These are phyloP conservation scores for Xylariaceae sp. DNA, from an alignment of 2,329 filamentous ascomycete genomes.

Conservation along the genomic window DNA sequence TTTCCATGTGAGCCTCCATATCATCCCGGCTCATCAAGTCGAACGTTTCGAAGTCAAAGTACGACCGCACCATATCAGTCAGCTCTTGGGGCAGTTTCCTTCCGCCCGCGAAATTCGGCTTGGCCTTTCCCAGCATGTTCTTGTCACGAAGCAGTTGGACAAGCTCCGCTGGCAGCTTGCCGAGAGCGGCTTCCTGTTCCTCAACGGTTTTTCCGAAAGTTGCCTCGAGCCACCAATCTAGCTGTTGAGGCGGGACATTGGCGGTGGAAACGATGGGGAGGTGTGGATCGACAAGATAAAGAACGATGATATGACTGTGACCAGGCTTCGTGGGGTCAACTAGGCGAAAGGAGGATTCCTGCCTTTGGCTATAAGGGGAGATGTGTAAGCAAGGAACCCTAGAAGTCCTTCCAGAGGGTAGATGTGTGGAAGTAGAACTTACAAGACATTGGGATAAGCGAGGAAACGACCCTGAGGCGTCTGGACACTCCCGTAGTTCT, in stretches of 20 bases:
- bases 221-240: conserved; percentile 35
- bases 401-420: not conserved
- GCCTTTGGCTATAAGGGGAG: conserved; percentile 35
- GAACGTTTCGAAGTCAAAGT: not conserved
- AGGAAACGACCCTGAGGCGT: conserved; percentile 24
- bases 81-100: conserved; percentile 5
- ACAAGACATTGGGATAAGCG: conserved; percentile 27
- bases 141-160: conserved; percentile 9
- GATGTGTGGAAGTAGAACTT: not conserved
- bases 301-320: conserved; percentile 53
- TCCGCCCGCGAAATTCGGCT: not conserved
- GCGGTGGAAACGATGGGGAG: conserved; percentile 40
- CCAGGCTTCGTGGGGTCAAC: conserved; percentile 48
- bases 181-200: conserved; percentile 2
- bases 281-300: conserved; percentile 57
- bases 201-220: conserved; percentile 4
- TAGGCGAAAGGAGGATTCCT: conserved; percentile 44
- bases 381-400: not conserved
- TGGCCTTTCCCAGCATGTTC: not conserved
- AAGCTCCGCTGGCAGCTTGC: conserved; percentile 13
- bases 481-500: conserved; percentile 24
- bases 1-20: conserved; percentile 14
- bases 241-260: conserved; percentile 42
- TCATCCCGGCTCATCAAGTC: conserved; percentile 9
- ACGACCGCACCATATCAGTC: conserved; percentile 10